Evolutionary conservation across 768 basidiomycete species (phyloP), one percentile per base, ranked within the genome.

Genomic region (Amylocystis lapponica): DNA sequence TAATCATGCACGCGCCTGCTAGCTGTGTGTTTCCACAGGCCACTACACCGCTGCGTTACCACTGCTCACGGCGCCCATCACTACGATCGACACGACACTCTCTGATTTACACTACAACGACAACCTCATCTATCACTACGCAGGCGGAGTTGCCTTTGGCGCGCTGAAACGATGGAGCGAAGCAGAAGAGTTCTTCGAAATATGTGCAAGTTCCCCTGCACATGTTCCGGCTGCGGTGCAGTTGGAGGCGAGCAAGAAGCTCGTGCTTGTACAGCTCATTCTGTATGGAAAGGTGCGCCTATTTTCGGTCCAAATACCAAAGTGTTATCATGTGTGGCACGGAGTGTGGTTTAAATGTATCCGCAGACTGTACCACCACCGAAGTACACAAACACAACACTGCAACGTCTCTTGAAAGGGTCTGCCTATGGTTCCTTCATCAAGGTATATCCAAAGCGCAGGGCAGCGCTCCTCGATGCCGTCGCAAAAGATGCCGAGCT

Each of bases 181-280:
- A 8, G 86, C 91, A 0, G 78, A 80, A 45, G 83, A 88, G 43
- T 81, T 76, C 49, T 83, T 93, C 38, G 91, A 95, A 63, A 83
- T 85, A 21, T 84, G 83, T 46, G 80, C 81, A 19, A 77, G 75
- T 26, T 60, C 62, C 9, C 63, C 63, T 14, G 63, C 60, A 6
- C 54, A 55, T 25, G 73, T 75, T 17, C 84, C 78, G 4, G 83
- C 74, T 3, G 78, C 83, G 7, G 67, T 93, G 3, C 91, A 95
- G 60, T 62, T 92, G 53, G 91, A 93, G 56, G 91, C 91, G 0
- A 66, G 84, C 54, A 94, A 94, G 72, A 92, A 93, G 63, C 66
- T 91, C 36, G 65, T 75, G 17, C 68, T 94, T 4, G 76, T 91
- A 5, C 89, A 92, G 58, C 63, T 93, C 35, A 86, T 94, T 44